Conservation (phyloP, 2,329 filamentous ascomycete species). For the Calonectria ilicicola region DNA sequence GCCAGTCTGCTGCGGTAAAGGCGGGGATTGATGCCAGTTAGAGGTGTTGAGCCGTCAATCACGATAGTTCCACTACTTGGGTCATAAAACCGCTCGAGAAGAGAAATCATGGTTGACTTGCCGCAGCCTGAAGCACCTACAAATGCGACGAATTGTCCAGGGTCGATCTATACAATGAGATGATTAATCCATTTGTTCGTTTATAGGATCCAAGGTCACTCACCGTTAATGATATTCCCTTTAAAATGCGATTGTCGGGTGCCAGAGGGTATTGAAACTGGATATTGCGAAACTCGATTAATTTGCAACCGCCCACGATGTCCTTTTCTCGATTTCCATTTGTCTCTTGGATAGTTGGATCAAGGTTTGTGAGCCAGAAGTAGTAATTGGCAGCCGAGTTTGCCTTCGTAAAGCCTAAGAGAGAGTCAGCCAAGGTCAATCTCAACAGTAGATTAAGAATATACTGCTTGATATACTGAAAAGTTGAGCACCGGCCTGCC, state of each 20-base stretch:
- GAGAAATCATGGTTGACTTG: slow-evolving; percentile 69
- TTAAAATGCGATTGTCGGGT: slow-evolving; percentile 25
- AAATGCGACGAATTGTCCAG: slow-evolving; percentile 62
- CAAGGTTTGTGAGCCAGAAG: too few relatives aligned
- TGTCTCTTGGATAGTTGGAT: slow-evolving; percentile 54
- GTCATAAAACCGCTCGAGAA: slow-evolving; percentile 58
- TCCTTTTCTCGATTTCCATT: slow-evolving; percentile 43
- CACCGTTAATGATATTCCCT: slow-evolving; percentile 28
- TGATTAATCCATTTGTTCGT: not conserved
- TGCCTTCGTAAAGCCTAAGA: too few relatives aligned
- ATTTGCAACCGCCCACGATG: slow-evolving; percentile 31
- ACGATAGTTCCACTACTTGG: slow-evolving; percentile 55
- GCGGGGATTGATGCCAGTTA: not conserved
- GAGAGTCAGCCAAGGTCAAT: too few relatives aligned
- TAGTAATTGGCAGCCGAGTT: too few relatives aligned
- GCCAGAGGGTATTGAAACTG: slow-evolving; percentile 51
- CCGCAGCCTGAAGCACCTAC: slow-evolving; percentile 60
- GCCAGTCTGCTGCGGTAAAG: slow-evolving; percentile 62
- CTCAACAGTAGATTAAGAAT: too few relatives aligned
- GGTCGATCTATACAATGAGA: slow-evolving; percentile 10
- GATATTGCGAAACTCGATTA: slow-evolving; percentile 57
- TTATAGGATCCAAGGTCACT: slow-evolving; percentile 52
- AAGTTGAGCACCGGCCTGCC: too few relatives aligned
- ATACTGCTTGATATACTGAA: too few relatives aligned
- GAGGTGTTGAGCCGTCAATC: slow-evolving; percentile 51